Evolutionary conservation across 768 basidiomycete species (phyloP), one percentile per base, ranked within the genome.

Genomic region (Cystofilobasidium capitatum): DNA sequence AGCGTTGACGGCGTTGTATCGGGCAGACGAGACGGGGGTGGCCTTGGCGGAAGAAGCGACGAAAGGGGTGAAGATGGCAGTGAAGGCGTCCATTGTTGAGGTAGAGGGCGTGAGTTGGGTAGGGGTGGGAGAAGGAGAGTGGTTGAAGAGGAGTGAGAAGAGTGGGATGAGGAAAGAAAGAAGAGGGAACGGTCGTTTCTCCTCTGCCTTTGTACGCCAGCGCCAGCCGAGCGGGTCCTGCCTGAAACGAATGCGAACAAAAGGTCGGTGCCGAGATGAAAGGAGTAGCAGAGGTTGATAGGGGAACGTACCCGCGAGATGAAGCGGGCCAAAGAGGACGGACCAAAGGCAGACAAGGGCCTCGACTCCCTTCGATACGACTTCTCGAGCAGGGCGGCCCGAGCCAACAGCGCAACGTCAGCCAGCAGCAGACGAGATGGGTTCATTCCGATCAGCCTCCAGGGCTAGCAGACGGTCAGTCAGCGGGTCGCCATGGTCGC

Each of bases 41-140:
- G 1, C 4, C 64, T 65, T 44, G 33, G 64, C 22, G 44, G 64
- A 40, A 31, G 64, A 1, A 57, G 64, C 64, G 64, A 65, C 64
- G 66, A 68, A 62, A 22, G 66, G 66, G 31, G 60, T 62, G 66
- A 68, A 62, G 66, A 62, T 68, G 44, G 66, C 66, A 24, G 66
- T 45, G 59, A 68, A 68, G 59, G 66, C 66, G 59, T 68, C 66
- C 66, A 68, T 68, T 37, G 40, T 55, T 60, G 45, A 61, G 29
- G 31, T 10, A 1, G 37, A 51, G 49, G 37, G 37, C 13, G 37
- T 54, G n/a, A 13, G 17, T 16, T 1, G 49, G 39, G 26, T 42
- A 7, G 37, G 57, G 29, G 42, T 8, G 44, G 24, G 26, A 16
- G 26, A 14, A n/a, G 17, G n/a, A 36, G 33, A 51, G 45, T n/a